phyloP scores from a whole-genome alignment of 768 basidiomycete species.

The Lactifluus volemus region DNA sequence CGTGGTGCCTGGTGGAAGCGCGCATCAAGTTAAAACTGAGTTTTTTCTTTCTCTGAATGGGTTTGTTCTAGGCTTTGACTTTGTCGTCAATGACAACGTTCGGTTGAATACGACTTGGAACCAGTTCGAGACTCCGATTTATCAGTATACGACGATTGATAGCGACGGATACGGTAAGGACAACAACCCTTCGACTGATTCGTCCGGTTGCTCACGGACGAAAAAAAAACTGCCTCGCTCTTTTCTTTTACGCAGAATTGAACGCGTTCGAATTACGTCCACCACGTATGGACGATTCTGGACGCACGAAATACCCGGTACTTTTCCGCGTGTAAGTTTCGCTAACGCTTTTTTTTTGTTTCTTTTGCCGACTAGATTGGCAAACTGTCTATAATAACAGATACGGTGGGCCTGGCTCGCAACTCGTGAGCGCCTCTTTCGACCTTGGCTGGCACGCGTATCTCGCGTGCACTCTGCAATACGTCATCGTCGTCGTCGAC shows the following conservation, averaged over 20 bases:
- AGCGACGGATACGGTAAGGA: conserved; percentile 66
- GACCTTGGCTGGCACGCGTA: conserved; percentile 80
- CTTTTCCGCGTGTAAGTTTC: conserved; percentile 65
- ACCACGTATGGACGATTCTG: conserved; percentile 87
- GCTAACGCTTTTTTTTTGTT: conserved; percentile 1
- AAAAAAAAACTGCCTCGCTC: neutral
- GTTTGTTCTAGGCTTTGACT: conserved; percentile 43
- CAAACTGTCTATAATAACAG: conserved; percentile 29
- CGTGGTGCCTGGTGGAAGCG: conserved; percentile 18
- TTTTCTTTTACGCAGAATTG: conserved; percentile 45
- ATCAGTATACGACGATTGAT: conserved; percentile 61
- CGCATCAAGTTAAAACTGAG: no score
- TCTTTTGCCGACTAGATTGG: neutral
- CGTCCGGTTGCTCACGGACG: neutral
- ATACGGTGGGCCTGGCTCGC: conserved; percentile 88
- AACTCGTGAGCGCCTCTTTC: conserved; percentile 62
- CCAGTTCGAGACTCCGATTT: conserved; percentile 63
- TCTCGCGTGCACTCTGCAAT: conserved; percentile 70
- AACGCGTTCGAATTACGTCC: conserved; percentile 90
- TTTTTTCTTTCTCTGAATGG: neutral
- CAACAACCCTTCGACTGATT: neutral
- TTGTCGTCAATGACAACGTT: conserved; percentile 64
- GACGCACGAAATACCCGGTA: conserved; percentile 93
- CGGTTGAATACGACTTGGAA: conserved; percentile 51
- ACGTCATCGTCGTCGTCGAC: conserved; percentile 83